Evolutionary conservation across 257 asterid genomes (phyloP).

Genomic region (Solanum clarkiae): DNA sequence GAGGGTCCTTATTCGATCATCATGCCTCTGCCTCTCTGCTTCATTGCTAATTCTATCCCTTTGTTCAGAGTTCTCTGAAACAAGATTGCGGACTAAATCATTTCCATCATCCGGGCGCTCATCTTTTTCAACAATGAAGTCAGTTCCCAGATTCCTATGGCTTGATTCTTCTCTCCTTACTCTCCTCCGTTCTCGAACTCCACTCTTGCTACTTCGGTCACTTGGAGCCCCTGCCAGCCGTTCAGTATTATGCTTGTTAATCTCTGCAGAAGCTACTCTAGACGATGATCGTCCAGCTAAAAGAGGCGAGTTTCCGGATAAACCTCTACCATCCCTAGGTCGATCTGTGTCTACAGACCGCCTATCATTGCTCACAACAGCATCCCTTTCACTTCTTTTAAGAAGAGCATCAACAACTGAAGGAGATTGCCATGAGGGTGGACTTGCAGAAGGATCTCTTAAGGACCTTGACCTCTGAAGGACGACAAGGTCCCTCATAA

Average conservation of each 20-base stretch:
- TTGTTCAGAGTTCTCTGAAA: slow-evolving; percentile 32
- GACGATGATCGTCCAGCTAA: slow-evolving; percentile 9
- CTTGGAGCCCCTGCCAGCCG: slow-evolving; percentile 10
- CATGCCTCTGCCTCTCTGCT: slow-evolving; percentile 19
- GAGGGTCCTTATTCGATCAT: slow-evolving; percentile 33
- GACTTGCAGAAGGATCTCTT: slow-evolving; percentile 84
- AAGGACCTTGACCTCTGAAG: slow-evolving; percentile 79
- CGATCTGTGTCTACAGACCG: slow-evolving; percentile 41
- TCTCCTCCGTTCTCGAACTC: slow-evolving; percentile 27
- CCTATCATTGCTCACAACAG: slow-evolving; percentile 30
- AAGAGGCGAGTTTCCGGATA: slow-evolving; percentile 38
- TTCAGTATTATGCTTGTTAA: slow-evolving; percentile 16
- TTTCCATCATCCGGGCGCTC: slow-evolving; percentile 15
- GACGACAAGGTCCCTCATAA: slow-evolving; percentile 73
- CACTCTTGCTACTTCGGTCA: slow-evolving; percentile 28
- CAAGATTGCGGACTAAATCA: slow-evolving; percentile 7
- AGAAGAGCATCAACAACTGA: slow-evolving; percentile 30
- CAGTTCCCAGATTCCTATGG: slow-evolving; percentile 23
- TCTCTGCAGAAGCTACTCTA: slow-evolving; percentile 9
- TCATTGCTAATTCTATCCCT: slow-evolving; percentile 22
- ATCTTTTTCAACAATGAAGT: slow-evolving; percentile 15
- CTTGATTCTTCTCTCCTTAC: slow-evolving; percentile 33
- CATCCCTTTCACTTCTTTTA: slow-evolving; percentile 28
- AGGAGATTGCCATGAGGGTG: slow-evolving; percentile 47
- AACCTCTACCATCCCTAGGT: slow-evolving; percentile 16